Evolutionary conservation across 2,329 filamentous ascomycete genomes (phyloP).

Genomic region (Ophioceras dolichostomum): DNA sequence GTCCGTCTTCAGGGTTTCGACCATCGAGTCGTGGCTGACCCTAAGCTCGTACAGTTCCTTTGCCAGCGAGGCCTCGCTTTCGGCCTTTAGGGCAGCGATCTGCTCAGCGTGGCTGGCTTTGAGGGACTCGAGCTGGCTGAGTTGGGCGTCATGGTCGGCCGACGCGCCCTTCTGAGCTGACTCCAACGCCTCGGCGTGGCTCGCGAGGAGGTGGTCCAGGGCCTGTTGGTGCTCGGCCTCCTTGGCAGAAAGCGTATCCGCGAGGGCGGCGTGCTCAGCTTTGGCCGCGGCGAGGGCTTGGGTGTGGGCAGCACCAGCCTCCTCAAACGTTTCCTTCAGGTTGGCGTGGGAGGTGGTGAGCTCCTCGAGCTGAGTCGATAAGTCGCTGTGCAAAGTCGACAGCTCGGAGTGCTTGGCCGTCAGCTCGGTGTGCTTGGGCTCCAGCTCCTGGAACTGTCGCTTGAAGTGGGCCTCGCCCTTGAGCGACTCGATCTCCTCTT

Average conservation of each 20-base stretch:
- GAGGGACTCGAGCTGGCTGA: conserved; percentile 38
- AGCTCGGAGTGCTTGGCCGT: conserved; percentile 4
- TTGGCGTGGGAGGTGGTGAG: conserved; percentile 13
- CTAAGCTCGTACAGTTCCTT: conserved; percentile 24
- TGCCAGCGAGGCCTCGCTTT: conserved; percentile 17
- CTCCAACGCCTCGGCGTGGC: conserved; percentile 47
- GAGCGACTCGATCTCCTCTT: conserved; percentile 52
- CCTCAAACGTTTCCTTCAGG: background rate
- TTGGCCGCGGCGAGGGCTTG: conserved; percentile 29
- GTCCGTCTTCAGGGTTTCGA: conserved; percentile 30
- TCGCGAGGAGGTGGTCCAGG: conserved; percentile 41
- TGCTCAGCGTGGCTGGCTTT: conserved; percentile 41
- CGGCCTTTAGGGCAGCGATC: conserved; percentile 13
- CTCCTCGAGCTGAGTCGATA: background rate
- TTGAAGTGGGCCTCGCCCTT: conserved; percentile 52
- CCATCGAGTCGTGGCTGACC: conserved; percentile 26
- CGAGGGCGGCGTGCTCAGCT: conserved; percentile 28
- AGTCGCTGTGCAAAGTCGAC: background rate
- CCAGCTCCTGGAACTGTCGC: conserved; percentile 49
- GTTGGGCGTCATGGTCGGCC: conserved; percentile 33
- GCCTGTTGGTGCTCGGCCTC: conserved; percentile 40
- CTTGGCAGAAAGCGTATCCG: conserved; percentile 35
- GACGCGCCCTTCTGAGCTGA: conserved; percentile 38
- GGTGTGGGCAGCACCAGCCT: conserved; percentile 24
- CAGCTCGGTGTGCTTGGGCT: conserved; percentile 42